A percentile compares a stretch with the other conserved stretches of the same genome.
These are phyloP conservation scores for Diospyros kaki DNA, from an alignment of 148 eudicot species.

Conservation along the genomic window DNA sequence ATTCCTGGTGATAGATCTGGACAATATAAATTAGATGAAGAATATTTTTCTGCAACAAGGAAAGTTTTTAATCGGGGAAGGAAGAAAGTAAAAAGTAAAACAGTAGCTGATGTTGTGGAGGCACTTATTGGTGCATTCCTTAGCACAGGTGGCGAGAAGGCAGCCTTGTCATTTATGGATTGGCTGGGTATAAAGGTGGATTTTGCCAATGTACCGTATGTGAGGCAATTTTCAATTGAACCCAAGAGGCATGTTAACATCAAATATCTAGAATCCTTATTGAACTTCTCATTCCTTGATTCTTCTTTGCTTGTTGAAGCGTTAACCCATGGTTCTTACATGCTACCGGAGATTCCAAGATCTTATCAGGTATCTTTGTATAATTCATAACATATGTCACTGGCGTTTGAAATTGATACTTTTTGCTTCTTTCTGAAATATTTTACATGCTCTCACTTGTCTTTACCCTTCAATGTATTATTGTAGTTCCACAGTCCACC, in stretches of 20 bases:
- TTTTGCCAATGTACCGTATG: slow-evolving; percentile 29
- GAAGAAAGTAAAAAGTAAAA: slow-evolving; percentile 54
- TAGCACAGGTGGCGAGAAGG: slow-evolving; percentile 59
- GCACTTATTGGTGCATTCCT: slow-evolving; percentile 89
- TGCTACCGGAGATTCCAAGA: slow-evolving; percentile 75
- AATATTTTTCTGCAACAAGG: slow-evolving; percentile 20
- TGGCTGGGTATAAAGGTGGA: slow-evolving; percentile 85
- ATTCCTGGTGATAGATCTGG: slow-evolving; percentile 56
- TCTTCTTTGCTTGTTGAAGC: slow-evolving; percentile 78
- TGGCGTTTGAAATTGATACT: too few species aligned
- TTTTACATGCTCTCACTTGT: too few species aligned
- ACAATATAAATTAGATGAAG: slow-evolving; percentile 31
- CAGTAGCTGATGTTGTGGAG: slow-evolving; percentile 87
- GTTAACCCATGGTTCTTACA: slow-evolving; percentile 84
- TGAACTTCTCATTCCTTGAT: slow-evolving; percentile 61
- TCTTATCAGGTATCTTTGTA: slow-evolving; percentile 74
- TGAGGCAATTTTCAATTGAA: slow-evolving; percentile 30
- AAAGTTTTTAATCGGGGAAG: slow-evolving; percentile 40
- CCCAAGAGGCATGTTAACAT: slow-evolving; percentile 43
- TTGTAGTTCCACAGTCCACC: too few species aligned
- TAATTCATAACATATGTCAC: too few species aligned
- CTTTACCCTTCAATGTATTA: too few species aligned
- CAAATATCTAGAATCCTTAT: slow-evolving; percentile 38
- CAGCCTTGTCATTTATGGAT: slow-evolving; percentile 62
- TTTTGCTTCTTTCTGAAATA: too few species aligned